These are phyloP conservation scores for Arthrocladium fulminans DNA, from an alignment of 2,329 filamentous ascomycete genomes.

Conservation along the genomic window DNA sequence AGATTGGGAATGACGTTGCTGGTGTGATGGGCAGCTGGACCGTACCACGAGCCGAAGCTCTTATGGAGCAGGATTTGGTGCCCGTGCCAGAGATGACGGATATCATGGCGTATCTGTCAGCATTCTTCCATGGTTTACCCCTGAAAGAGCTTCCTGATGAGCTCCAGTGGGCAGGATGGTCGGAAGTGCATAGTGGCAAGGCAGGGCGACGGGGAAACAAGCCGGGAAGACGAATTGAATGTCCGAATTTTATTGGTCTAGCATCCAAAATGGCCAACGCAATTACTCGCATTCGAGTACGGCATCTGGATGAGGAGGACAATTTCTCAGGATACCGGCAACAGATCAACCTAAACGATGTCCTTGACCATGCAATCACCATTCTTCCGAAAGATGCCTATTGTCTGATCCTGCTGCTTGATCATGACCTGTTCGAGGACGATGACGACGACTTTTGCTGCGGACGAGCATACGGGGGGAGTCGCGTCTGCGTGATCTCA, in stretches of 20 bases:
- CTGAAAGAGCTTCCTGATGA: conserved; percentile 37
- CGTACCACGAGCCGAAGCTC: conserved; percentile 18
- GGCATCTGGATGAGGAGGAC: conserved; percentile 37
- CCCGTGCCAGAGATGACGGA: conserved; percentile 23
- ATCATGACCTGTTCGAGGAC: conserved; percentile 58
- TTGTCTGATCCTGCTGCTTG: conserved; percentile 47
- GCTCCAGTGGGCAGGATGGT: conserved; percentile 45
- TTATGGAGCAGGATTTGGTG: background rate
- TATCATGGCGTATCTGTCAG: conserved; percentile 36
- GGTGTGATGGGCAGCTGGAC: conserved; percentile 39
- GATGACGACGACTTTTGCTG: conserved; percentile 60
- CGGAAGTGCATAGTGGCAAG: conserved; percentile 16
- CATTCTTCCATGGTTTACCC: conserved; percentile 48
- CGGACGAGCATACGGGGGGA: conserved; percentile 57
- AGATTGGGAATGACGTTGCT: conserved; percentile 28
- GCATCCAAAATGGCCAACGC: conserved; percentile 23
- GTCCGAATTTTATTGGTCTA: conserved; percentile 39
- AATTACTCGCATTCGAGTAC: conserved; percentile 44
- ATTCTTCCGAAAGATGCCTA: conserved; percentile 52
- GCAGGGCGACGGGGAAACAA: conserved; percentile 10
- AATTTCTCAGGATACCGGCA: conserved; percentile 29
- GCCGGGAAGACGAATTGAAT: background rate
- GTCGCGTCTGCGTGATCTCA: conserved; percentile 53
- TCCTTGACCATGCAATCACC: conserved; percentile 49
- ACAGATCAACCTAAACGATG: conserved; percentile 50